Base-by-base conservation (phyloP, 169 alveolate genomes). In the Theileria equi region DNA sequence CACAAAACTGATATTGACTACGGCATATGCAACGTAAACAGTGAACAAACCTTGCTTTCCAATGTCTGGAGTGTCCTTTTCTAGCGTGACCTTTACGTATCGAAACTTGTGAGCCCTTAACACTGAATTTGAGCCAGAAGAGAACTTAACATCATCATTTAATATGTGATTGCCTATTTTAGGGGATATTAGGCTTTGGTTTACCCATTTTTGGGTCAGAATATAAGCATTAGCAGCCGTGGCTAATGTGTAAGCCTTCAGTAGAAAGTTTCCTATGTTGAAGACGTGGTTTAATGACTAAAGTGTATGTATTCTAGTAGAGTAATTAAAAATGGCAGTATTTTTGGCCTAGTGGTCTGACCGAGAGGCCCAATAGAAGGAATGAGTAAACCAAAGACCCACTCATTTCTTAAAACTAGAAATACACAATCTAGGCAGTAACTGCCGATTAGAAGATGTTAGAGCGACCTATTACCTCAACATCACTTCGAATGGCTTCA, bases 401-500 rank as follows among this genome's bases (percentile, higher is more conserved):
- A 44, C 5, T 21, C 19, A 44, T 44, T 21, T 3, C 19, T 44
- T 44, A 21, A 44, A 25, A 44, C 3, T 5, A 44, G 52, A 29
- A 44, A 44, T 44, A 25, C 52, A 44, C 32, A 29, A 25, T 5
- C n/a, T 8, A 29, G 8, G 36, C 7, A 7, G 23, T 5, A 5
- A 21, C 32, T 29, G 52, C 19, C 23, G 52, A 8, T 38, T 60
- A 76, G 23, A 77, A 65, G 13, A 50, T 38, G 0, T 57, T 41
- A n/a, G 86, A 77, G 5, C 52, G 32, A n/a, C 86, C 86, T 29
- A 13, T 28, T 0, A 77, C 86, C 21, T 40, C 66, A n/a, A 40
- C 69, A 10, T 65, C 86, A 68, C 90, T 92, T 21, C 96, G 74
- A 17, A 92, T 61, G 13, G 94, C 96, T 35, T 87, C 94, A 69